Percentiles rank a stretch among this genome's conserved stretches.
Evolutionary conservation across 2,329 filamentous ascomycete genomes (phyloP).

Genomic region (Teratosphaeria zuluensis): DNA sequence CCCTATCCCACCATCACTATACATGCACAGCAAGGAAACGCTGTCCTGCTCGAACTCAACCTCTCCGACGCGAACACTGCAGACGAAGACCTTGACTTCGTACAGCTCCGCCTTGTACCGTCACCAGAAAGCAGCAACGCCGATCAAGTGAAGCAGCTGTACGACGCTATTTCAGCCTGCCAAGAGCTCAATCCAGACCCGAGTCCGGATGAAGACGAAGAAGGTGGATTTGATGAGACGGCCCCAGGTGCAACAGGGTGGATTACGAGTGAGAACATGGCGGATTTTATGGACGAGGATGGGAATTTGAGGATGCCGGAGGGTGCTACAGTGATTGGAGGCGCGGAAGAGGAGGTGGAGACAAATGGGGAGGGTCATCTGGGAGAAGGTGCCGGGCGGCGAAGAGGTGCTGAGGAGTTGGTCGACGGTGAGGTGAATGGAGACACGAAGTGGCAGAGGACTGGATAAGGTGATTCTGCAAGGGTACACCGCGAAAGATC

Average conservation of each 20-base stretch:
- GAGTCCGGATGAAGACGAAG: conserved; percentile 42
- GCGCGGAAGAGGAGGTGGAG: conserved; percentile 34
- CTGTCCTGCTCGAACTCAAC: conserved; percentile 60
- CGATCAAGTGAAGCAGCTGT: conserved; percentile 39
- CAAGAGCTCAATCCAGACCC: conserved; percentile 69
- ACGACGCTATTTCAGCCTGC: conserved; percentile 61
- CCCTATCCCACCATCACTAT: conserved; percentile 67
- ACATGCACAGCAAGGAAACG: conserved; percentile 58
- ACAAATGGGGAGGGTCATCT: conserved; percentile 21
- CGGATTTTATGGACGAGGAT: conserved; percentile 70
- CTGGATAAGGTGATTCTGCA: conserved; percentile 27
- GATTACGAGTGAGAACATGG: conserved; percentile 88
- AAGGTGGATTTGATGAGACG: conserved; percentile 38
- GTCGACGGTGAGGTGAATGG: conserved; percentile 28
- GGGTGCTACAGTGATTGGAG: conserved; percentile 52
- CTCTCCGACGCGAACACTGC: conserved; percentile 48
- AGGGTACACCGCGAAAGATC: too few relatives aligned
- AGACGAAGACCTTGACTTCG: conserved; percentile 53
- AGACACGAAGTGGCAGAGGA: conserved; percentile 45
- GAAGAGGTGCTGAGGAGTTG: conserved; percentile 32
- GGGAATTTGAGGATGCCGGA: conserved; percentile 71
- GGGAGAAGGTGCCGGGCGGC: conserved; percentile 22
- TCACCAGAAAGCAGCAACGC: conserved; percentile 1
- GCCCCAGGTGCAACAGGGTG: conserved; percentile 67
- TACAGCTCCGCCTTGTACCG: conserved; percentile 60